phyloP scores from a whole-genome alignment of 108 stramenopile genomes.

The Cyclostephanos invisitatus region DNA sequence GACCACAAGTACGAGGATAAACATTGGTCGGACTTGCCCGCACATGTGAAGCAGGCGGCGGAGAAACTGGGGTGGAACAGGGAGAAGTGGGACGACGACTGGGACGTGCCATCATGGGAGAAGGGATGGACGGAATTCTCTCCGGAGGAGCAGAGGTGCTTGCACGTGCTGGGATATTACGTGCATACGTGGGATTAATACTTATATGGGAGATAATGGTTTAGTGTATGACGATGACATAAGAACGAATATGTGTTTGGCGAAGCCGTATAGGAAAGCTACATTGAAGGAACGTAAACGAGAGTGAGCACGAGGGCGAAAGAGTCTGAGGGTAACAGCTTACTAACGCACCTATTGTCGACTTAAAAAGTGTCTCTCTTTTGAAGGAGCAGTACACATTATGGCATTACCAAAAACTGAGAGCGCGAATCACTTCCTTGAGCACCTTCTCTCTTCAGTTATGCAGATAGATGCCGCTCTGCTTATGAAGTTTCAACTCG shows the following conservation, averaged over 20 bases:
- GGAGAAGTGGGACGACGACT: slow-evolving; percentile 58
- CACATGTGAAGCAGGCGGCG: slow-evolving; percentile 49
- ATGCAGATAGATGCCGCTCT: no score
- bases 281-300: no score
- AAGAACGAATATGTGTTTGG: not conserved
- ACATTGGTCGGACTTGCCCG: slow-evolving; percentile 55
- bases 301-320: no score
- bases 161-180: slow-evolving; percentile 39
- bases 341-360: no score
- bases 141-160: slow-evolving; percentile 22
- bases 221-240: not conserved
- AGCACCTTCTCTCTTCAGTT: no score
- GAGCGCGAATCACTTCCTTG: no score
- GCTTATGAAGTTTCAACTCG: no score
- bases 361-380: no score
- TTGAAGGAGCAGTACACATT: no score
- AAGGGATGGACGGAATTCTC: slow-evolving; percentile 31
- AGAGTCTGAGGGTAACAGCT: no score
- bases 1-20: slow-evolving; percentile 55
- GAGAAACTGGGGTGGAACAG: slow-evolving; percentile 51
- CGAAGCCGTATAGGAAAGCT: no score
- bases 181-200: slow-evolving; percentile 35
- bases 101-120: slow-evolving; percentile 32
- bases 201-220: not conserved
- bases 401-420: no score